Conservation (phyloP, 208 protist genomes). For the Trypanosoma lewisi region DNA sequence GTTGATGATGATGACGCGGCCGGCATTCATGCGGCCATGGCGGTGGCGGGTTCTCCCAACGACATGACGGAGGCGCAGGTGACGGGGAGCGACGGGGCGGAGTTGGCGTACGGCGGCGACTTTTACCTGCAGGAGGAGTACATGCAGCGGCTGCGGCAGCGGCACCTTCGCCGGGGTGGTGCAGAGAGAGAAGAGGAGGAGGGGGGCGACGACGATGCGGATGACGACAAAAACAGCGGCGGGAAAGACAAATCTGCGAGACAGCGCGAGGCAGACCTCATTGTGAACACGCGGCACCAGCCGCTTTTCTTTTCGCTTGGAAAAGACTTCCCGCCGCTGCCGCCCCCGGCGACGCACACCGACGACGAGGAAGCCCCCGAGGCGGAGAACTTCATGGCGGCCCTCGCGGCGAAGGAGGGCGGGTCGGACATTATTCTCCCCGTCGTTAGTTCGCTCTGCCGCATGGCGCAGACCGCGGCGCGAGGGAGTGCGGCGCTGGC, state of each 20-base stretch:
- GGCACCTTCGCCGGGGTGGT: not conserved
- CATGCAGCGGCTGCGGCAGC: slow-evolving; percentile 9
- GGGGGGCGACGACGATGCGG: slow-evolving; percentile 1
- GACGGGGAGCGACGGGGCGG: slow-evolving; percentile 46
- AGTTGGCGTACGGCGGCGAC: slow-evolving; percentile 58
- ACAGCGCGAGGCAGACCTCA: slow-evolving; percentile 10
- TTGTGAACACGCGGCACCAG: slow-evolving; percentile 26
- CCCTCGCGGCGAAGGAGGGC: slow-evolving; percentile 14
- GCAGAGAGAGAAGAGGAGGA: not conserved
- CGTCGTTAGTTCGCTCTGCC: slow-evolving; percentile 47
- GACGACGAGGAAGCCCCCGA: not conserved
- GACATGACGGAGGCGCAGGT: slow-evolving; percentile 51
- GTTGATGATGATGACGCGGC: not conserved
- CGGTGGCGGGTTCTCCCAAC: slow-evolving; percentile 5
- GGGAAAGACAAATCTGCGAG: not conserved
- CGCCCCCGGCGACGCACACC: not conserved
- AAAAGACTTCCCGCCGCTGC: slow-evolving; percentile 53
- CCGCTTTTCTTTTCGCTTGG: slow-evolving; percentile 68
- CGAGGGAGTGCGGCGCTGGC: slow-evolving; percentile 58
- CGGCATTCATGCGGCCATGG: not conserved
- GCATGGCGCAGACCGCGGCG: slow-evolving; percentile 44
- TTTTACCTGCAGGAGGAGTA: slow-evolving; percentile 61
- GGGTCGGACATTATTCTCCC: slow-evolving; percentile 78
- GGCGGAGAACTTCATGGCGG: slow-evolving; percentile 9
- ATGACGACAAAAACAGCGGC: not conserved